phyloP scores from a whole-genome alignment of 495 filamentous ascomycete genomes.

The Sordaria brevicollis region DNA sequence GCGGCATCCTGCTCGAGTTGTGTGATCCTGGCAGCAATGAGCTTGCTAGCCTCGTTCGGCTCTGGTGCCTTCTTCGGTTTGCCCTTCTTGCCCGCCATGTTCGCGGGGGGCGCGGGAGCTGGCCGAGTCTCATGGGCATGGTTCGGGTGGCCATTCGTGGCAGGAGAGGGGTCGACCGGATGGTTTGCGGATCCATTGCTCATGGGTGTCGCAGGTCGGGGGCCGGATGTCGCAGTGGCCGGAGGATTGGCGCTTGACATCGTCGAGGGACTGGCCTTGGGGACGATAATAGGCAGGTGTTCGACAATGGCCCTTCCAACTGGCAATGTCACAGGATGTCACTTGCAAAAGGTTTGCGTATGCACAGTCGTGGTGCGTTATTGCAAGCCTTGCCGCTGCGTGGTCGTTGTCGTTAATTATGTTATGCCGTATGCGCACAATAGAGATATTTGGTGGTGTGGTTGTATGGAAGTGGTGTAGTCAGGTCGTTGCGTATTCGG shows the following conservation, averaged over 20 bases:
- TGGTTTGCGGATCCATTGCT: conserved; percentile 16
- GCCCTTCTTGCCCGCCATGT: conserved; percentile 49
- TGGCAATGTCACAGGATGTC: not conserved
- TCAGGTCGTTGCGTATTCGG: conserved; percentile 1
- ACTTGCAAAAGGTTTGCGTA: not conserved
- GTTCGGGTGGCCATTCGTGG: conserved; percentile 25
- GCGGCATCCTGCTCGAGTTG: conserved; percentile 89
- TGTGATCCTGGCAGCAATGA: conserved; percentile 85
- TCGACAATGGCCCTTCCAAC: not conserved
- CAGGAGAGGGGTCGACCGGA: conserved; percentile 9
- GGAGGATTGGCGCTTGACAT: conserved; percentile 19
- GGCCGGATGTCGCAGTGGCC: conserved; percentile 15
- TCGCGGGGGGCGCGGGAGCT: conserved; percentile 31
- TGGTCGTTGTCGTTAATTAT: not conserved
- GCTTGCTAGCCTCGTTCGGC: conserved; percentile 76
- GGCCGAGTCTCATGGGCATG: conserved; percentile 30
- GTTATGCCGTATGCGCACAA: not conserved
- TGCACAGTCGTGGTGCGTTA: not conserved
- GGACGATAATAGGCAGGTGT: not conserved
- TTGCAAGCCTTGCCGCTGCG: conserved; percentile 1
- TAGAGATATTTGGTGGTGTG: not conserved
- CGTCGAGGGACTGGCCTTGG: conserved; percentile 1
- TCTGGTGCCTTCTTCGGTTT: conserved; percentile 62
- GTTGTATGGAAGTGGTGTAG: not conserved
- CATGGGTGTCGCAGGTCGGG: conserved; percentile 19